Conservation (phyloP, 2,329 filamentous ascomycete species). For the Trichoderma guizhouense region DNA sequence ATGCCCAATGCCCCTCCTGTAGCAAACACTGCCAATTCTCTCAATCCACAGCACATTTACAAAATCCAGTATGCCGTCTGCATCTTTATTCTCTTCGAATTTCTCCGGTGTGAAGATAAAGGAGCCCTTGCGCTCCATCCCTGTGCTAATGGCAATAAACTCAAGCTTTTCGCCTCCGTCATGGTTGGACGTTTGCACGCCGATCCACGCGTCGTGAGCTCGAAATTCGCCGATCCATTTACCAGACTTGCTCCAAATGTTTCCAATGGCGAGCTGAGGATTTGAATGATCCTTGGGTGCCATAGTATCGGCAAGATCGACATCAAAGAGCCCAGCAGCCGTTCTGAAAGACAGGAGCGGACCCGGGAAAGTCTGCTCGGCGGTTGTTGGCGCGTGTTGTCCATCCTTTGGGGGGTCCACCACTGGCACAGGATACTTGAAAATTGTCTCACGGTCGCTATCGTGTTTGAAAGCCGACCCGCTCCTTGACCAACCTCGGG, state of each 20-base stretch:
- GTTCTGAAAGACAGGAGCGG: constrained; percentile 41
- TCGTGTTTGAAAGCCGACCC: constrained; percentile 39
- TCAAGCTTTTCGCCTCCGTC: constrained; percentile 44
- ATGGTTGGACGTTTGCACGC: constrained; percentile 45
- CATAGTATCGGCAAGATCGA: constrained; percentile 38
- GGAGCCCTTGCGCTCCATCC: constrained; percentile 41
- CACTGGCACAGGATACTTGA: constrained; percentile 43
- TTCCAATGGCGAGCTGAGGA: constrained; percentile 42
- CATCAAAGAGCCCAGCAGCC: constrained; percentile 38
- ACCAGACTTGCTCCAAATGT: constrained; percentile 37
- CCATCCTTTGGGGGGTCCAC: constrained; percentile 32
- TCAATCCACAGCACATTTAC: constrained; percentile 48
- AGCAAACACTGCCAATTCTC: constrained; percentile 41
- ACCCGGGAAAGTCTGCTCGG: constrained; percentile 35
- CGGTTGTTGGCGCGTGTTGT: constrained; percentile 29
- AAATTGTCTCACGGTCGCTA: constrained; percentile 38
- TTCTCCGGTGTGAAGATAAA: constrained; percentile 39
- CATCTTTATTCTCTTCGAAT: constrained; percentile 41
- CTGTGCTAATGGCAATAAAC: constrained; percentile 42
- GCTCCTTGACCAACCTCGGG: constrained; percentile 39
- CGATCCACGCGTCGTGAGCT: constrained; percentile 45
- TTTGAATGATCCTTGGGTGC: constrained; percentile 34
- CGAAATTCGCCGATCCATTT: constrained; percentile 43
- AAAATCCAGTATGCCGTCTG: constrained; percentile 43
- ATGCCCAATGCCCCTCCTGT: constrained; percentile 42